Evolutionary conservation across 2,329 filamentous ascomycete genomes (phyloP).

Genomic region (Triangularia setosa): DNA sequence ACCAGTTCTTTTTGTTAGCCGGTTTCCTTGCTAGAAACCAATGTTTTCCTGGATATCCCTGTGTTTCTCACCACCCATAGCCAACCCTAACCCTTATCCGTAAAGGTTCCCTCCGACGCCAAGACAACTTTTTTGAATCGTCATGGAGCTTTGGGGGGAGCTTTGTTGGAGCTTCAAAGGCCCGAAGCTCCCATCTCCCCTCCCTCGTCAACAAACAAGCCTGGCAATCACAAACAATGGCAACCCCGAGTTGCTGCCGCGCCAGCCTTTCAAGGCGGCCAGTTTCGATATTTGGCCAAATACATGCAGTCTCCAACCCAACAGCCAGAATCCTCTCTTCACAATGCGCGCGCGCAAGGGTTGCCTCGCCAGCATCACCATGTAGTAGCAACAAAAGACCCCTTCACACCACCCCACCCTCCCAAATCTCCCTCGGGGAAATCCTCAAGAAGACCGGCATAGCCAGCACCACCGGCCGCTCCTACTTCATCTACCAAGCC

Average conservation of each 20-base stretch:
- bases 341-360: conserved; percentile 4
- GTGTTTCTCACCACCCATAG: neutral
- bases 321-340: neutral
- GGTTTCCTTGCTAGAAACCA: neutral
- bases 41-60: neutral
- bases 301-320: neutral
- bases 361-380: neutral
- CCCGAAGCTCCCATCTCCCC: neutral
- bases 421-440: conserved; percentile 3
- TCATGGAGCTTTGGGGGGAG: too few relatives aligned
- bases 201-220: neutral
- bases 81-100: conserved; percentile 24
- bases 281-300: neutral
- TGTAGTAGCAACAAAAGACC: conserved; percentile 7
- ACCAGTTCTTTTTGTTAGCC: neutral
- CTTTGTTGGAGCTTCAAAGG: conserved; percentile 1
- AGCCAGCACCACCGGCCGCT: conserved; percentile 16
- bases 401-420: conserved; percentile 15
- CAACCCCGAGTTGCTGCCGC: conserved; percentile 45
- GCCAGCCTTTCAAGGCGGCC: conserved; percentile 38
- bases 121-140: conserved; percentile 20
- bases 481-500: conserved; percentile 73
- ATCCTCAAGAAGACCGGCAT: conserved; percentile 9
- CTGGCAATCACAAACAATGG: conserved; percentile 34
- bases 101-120: neutral